These are phyloP conservation scores for Annulohypoxylon truncatum DNA, from an alignment of 2,329 filamentous ascomycete genomes.

Conservation along the genomic window DNA sequence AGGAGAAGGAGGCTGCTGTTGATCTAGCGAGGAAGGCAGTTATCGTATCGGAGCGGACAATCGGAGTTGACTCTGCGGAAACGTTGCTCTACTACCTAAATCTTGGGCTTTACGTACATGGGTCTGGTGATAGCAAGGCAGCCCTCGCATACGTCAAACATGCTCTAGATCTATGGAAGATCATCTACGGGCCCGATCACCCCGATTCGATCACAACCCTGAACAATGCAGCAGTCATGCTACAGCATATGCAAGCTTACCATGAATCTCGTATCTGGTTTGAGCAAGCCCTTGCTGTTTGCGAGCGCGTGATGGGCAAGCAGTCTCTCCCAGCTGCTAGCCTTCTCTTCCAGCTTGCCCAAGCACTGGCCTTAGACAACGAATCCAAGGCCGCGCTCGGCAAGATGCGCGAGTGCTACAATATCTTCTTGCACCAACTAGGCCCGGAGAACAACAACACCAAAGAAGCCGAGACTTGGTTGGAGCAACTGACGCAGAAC, in stretches of 20 bases:
- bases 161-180: slow-evolving; percentile 94
- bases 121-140: slow-evolving; percentile 86
- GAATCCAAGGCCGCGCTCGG: slow-evolving; percentile 91
- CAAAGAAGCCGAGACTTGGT: slow-evolving; percentile 96
- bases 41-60: slow-evolving; percentile 92
- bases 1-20: slow-evolving; percentile 95
- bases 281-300: slow-evolving; percentile 88
- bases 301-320: slow-evolving; percentile 89
- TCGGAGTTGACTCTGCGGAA: slow-evolving; percentile 93
- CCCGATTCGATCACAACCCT: slow-evolving; percentile 98
- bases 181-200: slow-evolving; percentile 93
- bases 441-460: slow-evolving; percentile 95
- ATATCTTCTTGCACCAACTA: slow-evolving; percentile 89
- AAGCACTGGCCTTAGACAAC: slow-evolving; percentile 93
- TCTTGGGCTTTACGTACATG: slow-evolving; percentile 92
- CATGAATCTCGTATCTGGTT: slow-evolving; percentile 97
- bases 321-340: slow-evolving; percentile 94
- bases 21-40: slow-evolving; percentile 97
- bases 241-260: slow-evolving; percentile 94
- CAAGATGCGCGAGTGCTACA: slow-evolving; percentile 96
- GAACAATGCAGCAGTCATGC: slow-evolving; percentile 99
- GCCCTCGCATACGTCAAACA: slow-evolving; percentile 93
- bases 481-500: slow-evolving; percentile 95
- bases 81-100: slow-evolving; percentile 97
- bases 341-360: slow-evolving; percentile 94